These are phyloP conservation scores for Gossypium lobatum DNA, from an alignment of 441 rosid species.

Conservation along the genomic window DNA sequence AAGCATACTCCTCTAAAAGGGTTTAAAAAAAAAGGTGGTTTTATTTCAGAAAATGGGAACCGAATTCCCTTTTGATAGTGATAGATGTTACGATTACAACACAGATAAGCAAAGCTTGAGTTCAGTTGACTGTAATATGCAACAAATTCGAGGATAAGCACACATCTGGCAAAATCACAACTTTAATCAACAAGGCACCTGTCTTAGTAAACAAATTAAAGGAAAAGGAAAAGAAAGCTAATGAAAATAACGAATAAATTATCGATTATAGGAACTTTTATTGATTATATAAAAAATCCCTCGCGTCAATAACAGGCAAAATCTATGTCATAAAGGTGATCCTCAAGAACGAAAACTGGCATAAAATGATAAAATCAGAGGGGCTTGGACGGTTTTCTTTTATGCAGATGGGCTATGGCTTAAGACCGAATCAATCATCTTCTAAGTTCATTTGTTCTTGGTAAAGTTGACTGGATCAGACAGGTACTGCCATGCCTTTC, in stretches of 20 bases:
- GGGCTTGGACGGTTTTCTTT: neutral
- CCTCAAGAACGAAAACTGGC: neutral
- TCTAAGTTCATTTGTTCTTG: neutral
- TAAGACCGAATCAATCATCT: neutral
- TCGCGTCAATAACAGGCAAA: neutral
- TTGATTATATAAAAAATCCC: neutral
- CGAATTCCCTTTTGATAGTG: neutral
- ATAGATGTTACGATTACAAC: neutral
- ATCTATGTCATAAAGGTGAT: neutral
- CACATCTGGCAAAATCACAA: neutral
- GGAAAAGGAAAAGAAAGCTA: neutral
- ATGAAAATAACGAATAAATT: neutral
- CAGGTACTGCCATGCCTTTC: conserved; percentile 84
- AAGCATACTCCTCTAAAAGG: neutral
- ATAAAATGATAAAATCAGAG: neutral
- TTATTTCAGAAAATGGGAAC: neutral
- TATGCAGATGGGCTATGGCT: neutral
- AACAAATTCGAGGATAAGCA: neutral
- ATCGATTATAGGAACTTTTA: neutral
- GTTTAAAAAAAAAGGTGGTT: neutral
- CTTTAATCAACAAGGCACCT: neutral
- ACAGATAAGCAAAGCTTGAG: neutral
- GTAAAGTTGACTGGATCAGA: conserved; percentile 27
- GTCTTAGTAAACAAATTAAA: neutral
- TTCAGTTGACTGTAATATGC: neutral